Evolutionary conservation across 1,284 basidiomycete species (phyloP), one percentile per base, ranked within the genome.

Genomic region (Puccinia polysora): DNA sequence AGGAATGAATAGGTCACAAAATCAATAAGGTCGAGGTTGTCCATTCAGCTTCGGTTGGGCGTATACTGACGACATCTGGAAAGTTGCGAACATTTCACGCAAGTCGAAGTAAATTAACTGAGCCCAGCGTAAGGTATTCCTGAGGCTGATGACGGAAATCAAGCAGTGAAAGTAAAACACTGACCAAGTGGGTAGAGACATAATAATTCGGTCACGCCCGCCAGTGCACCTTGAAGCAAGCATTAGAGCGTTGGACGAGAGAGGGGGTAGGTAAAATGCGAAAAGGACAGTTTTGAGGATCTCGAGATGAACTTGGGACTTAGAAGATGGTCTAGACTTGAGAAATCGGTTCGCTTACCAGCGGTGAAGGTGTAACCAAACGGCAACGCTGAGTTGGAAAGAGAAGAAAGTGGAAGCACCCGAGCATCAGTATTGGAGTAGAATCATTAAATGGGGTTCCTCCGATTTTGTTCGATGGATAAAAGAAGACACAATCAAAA

Each of bases 101-200:
- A 53, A 23, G 50, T 20, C 43, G 20, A 18, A 67, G 2, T 15
- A n/a, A 38, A n/a, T n/a, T n/a, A n/a, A n/a, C n/a, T n/a, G n/a
- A n/a, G n/a, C n/a, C n/a, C n/a, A n/a, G n/a, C n/a, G n/a, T n/a
- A n/a, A n/a, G n/a, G n/a, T n/a, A n/a, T n/a, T n/a, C n/a, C n/a
- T n/a, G n/a, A n/a, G n/a, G n/a, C n/a, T n/a, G n/a, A n/a, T n/a
- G n/a, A n/a, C n/a, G n/a, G n/a, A n/a, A n/a, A n/a, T n/a, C n/a
- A n/a, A n/a, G n/a, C n/a, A n/a, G n/a, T n/a, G n/a, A n/a, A n/a
- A n/a, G n/a, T n/a, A 65, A 36, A 49, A 38, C 50, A 38, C 88
- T 79, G 78, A 91, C 90, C 91, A 75, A 95, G 88, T 73, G 92
- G 92, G 77, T 95, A 92, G 77, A 97, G 91, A 8, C 86, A 92